Evolutionary conservation across 1,284 basidiomycete genomes (phyloP).

Genomic region (Boletus hoseneyae): DNA sequence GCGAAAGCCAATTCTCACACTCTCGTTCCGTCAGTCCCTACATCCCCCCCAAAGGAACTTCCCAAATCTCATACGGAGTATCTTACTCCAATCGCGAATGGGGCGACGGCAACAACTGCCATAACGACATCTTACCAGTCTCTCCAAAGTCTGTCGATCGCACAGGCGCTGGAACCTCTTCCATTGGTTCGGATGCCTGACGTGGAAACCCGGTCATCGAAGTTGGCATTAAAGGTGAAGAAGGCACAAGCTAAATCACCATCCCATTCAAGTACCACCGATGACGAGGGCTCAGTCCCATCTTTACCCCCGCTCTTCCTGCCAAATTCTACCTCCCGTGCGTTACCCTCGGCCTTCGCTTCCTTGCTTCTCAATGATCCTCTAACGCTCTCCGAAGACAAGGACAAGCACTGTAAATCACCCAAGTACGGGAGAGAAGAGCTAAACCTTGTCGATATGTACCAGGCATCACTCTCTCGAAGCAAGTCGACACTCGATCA

Average conservation of each 20-base stretch:
- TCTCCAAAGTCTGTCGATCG: conserved; percentile 46
- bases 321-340: conserved; percentile 50
- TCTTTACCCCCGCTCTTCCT: conserved; percentile 57
- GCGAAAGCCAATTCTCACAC: conserved; percentile 46
- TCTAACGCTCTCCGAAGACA: conserved; percentile 40
- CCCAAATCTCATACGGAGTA: conserved; percentile 57
- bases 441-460: conserved; percentile 27
- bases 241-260: conserved; percentile 43
- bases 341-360: conserved; percentile 73
- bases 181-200: conserved; percentile 31
- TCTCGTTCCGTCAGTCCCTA: conserved; percentile 38
- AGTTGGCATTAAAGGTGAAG: conserved; percentile 67
- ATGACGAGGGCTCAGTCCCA: conserved; percentile 35
- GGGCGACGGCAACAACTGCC: conserved; percentile 70
- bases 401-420: conserved; percentile 26
- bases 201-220: conserved; percentile 47
- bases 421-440: conserved; percentile 35
- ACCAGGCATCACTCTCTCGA: conserved; percentile 30
- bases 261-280: conserved; percentile 34
- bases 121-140: conserved; percentile 76
- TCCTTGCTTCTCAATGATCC: conserved; percentile 61
- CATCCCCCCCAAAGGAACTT: conserved; percentile 31
- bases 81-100: conserved; percentile 70
- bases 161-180: conserved; percentile 20
- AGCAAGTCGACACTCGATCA: conserved; percentile 31